phyloP scores from a whole-genome alignment of 768 basidiomycete genomes.

The Porphyrellus cyaneotinctus region DNA sequence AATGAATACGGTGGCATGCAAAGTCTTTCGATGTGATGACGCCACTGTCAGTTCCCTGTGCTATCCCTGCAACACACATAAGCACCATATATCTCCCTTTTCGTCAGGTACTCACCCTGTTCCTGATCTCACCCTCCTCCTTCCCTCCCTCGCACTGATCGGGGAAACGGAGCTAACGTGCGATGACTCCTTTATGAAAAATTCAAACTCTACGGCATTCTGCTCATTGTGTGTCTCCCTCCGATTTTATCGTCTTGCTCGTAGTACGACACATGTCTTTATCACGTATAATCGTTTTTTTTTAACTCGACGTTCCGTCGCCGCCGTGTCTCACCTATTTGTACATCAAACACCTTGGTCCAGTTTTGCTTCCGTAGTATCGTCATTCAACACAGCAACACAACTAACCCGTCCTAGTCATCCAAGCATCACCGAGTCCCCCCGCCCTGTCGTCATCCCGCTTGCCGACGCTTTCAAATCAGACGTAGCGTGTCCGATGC shows the following conservation, averaged over 20 bases:
- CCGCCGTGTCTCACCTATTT: too few species aligned
- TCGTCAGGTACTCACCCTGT: slow-evolving; percentile 7
- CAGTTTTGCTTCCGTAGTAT: neutral
- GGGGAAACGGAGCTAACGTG: slow-evolving; percentile 22
- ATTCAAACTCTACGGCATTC: neutral
- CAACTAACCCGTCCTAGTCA: neutral
- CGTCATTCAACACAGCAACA: neutral
- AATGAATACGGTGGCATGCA: neutral
- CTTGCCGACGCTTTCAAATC: slow-evolving; percentile 1
- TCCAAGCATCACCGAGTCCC: neutral
- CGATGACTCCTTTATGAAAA: slow-evolving; percentile 9
- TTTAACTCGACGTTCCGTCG: too few species aligned
- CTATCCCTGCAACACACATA: slow-evolving; percentile 10
- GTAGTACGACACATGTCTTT: neutral
- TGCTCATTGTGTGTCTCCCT: neutral
- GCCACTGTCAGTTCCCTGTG: slow-evolving; percentile 2
- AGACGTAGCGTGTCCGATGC: slow-evolving; percentile 1
- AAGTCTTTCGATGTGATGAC: neutral
- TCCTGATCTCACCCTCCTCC: slow-evolving; percentile 16
- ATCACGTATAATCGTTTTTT: too few species aligned
- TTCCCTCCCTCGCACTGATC: slow-evolving; percentile 5
- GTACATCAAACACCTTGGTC: neutral
- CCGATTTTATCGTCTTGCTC: neutral
- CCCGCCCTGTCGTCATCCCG: slow-evolving; percentile 1
- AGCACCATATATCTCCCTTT: slow-evolving; percentile 18